Percentiles rank a stretch among this genome's conserved stretches.
These are phyloP conservation scores for Nicotiana otophora DNA, from an alignment of 257 asterid genomes.

Conservation along the genomic window DNA sequence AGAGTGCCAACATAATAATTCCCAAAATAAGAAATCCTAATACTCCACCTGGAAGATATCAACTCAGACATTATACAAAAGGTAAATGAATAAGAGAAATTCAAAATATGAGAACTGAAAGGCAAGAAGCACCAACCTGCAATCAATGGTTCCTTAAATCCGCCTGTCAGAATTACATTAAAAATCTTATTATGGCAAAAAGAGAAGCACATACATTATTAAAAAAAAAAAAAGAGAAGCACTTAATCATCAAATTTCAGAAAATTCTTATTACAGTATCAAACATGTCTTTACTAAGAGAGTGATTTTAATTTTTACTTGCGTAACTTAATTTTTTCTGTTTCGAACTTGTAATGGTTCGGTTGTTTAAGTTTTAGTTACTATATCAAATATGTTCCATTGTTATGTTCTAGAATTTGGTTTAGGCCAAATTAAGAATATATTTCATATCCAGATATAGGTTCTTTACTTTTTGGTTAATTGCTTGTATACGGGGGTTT, in stretches of 20 bases:
- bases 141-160: background rate
- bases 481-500: too few relatives aligned
- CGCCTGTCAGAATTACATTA: background rate
- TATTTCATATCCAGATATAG: too few relatives aligned
- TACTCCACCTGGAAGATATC: background rate
- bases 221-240: too few relatives aligned
- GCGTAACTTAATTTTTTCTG: too few relatives aligned
- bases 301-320: too few relatives aligned
- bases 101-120: background rate
- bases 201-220: background rate
- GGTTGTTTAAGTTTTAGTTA: too few relatives aligned
- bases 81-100: too few relatives aligned
- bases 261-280: background rate
- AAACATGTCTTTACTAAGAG: background rate
- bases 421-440: too few relatives aligned
- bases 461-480: too few relatives aligned
- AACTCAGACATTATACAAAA: background rate
- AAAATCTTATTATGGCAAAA: background rate
- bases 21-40: background rate
- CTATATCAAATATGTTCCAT: too few relatives aligned
- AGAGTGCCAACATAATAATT: constrained; percentile 5
- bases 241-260: background rate
- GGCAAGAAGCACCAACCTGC: background rate
- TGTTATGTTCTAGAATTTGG: too few relatives aligned
- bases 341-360: too few relatives aligned